Percentiles rank a stretch among this genome's conserved stretches.
Conservation (phyloP, 2,329 filamentous ascomycete genomes). For the Ophiostoma ips region DNA sequence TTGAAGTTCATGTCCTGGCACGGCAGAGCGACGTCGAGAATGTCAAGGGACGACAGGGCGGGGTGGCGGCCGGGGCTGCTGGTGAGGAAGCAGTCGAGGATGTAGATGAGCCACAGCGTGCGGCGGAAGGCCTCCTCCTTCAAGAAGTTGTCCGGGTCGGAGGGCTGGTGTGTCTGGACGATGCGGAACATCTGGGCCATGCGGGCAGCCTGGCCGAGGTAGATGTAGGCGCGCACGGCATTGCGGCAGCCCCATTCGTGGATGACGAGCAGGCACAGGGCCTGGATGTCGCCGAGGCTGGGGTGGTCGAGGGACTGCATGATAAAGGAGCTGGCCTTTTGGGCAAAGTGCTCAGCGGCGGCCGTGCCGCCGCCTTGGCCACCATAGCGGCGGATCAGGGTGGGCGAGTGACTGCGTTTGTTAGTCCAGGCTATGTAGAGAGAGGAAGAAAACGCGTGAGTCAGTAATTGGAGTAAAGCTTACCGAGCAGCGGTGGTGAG, state of each 20-base stretch:
- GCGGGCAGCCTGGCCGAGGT: conserved; percentile 47
- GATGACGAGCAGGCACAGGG: conserved; percentile 45
- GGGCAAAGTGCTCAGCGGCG: conserved; percentile 45
- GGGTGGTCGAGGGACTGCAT: conserved; percentile 46
- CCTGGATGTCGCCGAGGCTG: conserved; percentile 46
- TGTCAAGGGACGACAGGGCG: conserved; percentile 39
- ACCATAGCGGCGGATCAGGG: conserved; percentile 44
- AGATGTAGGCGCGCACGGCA: conserved; percentile 48
- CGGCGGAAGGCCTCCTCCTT: conserved; percentile 48
- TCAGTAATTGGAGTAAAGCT: conserved; percentile 7
- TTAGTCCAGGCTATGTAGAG: neutral
- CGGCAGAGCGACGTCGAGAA: conserved; percentile 40
- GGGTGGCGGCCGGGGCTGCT: conserved; percentile 47
- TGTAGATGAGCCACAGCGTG: conserved; percentile 48
- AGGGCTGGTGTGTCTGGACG: conserved; percentile 36
- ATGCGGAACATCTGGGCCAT: conserved; percentile 53
- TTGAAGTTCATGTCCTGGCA: conserved; percentile 50
- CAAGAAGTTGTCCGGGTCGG: conserved; percentile 44
- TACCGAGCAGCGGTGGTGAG: conserved; percentile 45
- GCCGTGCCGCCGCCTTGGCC: conserved; percentile 34
- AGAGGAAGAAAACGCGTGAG: too few species aligned
- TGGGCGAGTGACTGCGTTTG: conserved; percentile 36
- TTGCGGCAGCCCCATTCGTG: conserved; percentile 50
- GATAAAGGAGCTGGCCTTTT: conserved; percentile 42
- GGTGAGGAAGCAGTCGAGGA: conserved; percentile 47